These are phyloP conservation scores for Penicillium sp. DNA, from an alignment of 2,329 filamentous ascomycete genomes.

Conservation along the genomic window DNA sequence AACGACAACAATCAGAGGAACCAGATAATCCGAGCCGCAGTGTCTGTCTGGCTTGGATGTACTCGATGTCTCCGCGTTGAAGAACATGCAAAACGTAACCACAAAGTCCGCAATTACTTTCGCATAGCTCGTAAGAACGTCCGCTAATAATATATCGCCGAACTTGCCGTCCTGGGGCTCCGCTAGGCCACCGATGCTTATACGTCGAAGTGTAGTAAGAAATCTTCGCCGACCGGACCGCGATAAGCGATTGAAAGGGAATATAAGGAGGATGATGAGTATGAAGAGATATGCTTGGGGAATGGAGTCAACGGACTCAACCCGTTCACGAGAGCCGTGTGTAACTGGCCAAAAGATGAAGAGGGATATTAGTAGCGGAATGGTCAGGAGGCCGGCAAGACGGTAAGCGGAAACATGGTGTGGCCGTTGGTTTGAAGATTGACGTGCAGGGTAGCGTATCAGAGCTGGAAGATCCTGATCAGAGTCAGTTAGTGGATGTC, in stretches of 20 bases:
- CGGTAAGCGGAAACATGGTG: conserved; percentile 87
- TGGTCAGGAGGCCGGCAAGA: conserved; percentile 76
- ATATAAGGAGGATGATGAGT: conserved; percentile 71
- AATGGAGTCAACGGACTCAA: conserved; percentile 81
- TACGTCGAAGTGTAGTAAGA: conserved; percentile 74
- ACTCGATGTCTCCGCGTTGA: conserved; percentile 71
- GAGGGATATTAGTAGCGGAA: conserved; percentile 73
- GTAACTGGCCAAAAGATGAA: conserved; percentile 84
- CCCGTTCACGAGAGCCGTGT: conserved; percentile 68
- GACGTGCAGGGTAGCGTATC: conserved; percentile 81
- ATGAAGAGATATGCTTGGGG: conserved; percentile 82
- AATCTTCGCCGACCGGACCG: conserved; percentile 76
- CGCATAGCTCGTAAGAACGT: conserved; percentile 92
- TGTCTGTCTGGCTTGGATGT: conserved; percentile 80
- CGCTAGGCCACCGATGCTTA: conserved; percentile 84
- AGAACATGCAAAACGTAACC: conserved; percentile 89
- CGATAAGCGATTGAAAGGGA: conserved; percentile 72
- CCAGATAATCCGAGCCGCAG: conserved; percentile 78
- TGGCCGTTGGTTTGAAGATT: conserved; percentile 70
- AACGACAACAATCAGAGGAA: conserved; percentile 81
- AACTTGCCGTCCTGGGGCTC: conserved; percentile 89
- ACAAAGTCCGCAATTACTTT: conserved; percentile 91
- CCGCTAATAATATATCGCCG: conserved; percentile 88
- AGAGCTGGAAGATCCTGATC: conserved; percentile 76
- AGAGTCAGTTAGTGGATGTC: conserved; percentile 22